Base-by-base conservation (phyloP, 2,329 filamentous ascomycete species). In the Trichophyton simii region DNA sequence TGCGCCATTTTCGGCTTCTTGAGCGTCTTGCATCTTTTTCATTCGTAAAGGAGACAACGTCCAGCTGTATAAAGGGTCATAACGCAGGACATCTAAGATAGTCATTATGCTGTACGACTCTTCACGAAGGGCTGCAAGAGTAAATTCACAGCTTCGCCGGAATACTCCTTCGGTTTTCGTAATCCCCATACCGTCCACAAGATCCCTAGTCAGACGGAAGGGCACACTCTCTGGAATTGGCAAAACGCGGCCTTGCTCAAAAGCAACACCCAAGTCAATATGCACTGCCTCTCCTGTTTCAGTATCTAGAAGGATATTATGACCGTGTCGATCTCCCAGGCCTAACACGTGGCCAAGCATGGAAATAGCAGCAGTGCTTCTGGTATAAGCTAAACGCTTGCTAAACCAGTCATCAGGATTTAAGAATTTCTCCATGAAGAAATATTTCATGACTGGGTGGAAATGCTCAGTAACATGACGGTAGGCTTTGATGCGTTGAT, bases 41-140 rank as follows among this genome's bases (percentile, higher is more conserved):
- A 85, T 81, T 57, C 84, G 80, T 15, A 86, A 72, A 0, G 84
- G 83, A 9, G 89, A 94, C 61, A 96, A 86, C 41, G 89, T 92
- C 94, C 94, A 99, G 63, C 86, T 94, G 73, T 97, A 95, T 64
- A 99, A 77, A 0, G 94, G 95, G 79, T 99, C 94, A 74, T 96
- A 97, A n/a, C 95, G 87, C 63, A 99, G 78, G 22, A 99, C 95
- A 70, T 99, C 95, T 20, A 99, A 83, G 60, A 99, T 91, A 0
- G 94, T 97, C 91, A 96, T 97, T 76, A 99, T 99, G 52, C 88
- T 91, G 72, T 96, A 95, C 11, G 89, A 89, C 72, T 99, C 94
- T 68, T 95, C 88, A n/a, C 94, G 86, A 41, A 99, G 79, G 1
- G 95, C 91, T 64, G 96, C 91, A 36, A 99, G 83, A 0, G 91